These are phyloP conservation scores for Triticum urartu DNA, from an alignment of 176 grass and related monocot genomes.

Conservation along the genomic window DNA sequence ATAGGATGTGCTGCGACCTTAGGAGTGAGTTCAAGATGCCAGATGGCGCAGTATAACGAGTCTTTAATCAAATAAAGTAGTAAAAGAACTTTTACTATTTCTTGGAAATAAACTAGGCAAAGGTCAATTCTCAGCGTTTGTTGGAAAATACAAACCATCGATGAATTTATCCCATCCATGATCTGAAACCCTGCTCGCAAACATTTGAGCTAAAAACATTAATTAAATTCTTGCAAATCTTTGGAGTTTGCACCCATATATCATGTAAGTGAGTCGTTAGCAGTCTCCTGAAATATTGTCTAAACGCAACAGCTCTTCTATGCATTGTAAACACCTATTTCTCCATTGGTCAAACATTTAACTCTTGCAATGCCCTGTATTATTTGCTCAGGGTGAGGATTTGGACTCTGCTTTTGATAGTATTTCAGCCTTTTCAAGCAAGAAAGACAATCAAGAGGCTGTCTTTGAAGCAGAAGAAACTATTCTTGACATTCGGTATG, in stretches of 20 bases:
- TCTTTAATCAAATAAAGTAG: constrained; percentile 19
- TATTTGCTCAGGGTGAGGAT: constrained; percentile 69
- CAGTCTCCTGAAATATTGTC: constrained; percentile 9
- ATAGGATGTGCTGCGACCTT: neutral
- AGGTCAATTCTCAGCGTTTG: neutral
- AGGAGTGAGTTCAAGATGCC: neutral
- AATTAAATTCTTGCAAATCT: neutral
- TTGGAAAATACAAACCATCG: neutral
- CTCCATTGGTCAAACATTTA: neutral
- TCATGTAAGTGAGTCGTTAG: constrained; percentile 1
- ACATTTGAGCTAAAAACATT: neutral
- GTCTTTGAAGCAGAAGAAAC: constrained; percentile 89
- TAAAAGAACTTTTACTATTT: neutral
- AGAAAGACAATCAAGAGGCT: constrained; percentile 87
- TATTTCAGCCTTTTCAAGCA: constrained; percentile 95
- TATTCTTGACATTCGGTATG: constrained; percentile 87
- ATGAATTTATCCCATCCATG: neutral
- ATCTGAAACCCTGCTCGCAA: constrained; percentile 4
- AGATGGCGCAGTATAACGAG: neutral
- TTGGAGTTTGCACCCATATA: neutral
- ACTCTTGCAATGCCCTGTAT: neutral
- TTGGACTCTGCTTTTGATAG: constrained; percentile 98
- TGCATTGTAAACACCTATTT: neutral
- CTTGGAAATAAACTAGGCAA: neutral
- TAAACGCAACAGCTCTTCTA: neutral